Base-by-base conservation (phyloP, 306 rosid species). In the Prinsepia uniflora region DNA sequence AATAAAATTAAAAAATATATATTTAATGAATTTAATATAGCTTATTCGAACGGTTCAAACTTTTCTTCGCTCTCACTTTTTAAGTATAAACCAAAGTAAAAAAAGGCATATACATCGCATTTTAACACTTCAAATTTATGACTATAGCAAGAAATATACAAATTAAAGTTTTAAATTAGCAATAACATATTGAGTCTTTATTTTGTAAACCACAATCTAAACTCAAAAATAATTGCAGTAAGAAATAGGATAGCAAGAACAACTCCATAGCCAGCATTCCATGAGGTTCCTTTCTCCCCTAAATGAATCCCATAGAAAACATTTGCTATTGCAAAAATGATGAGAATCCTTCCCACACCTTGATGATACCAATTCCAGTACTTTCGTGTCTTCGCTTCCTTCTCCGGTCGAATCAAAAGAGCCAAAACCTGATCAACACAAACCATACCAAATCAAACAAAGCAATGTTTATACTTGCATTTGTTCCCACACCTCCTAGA, bases 311-410 rank as follows among this genome's bases (percentile, higher is more conserved):
- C 96, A 24, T 88, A 88, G 90, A 88, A 90, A 40, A 88, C 84
- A 75, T 90, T 90, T 56, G 88, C 88, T n/a, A 81, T 45, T 22
- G 88, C 84, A 43, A 88, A 36, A 55, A 86, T 80, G 34, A 90
- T 68, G 59, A 88, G 70, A 64, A 80, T 74, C 73, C 92, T 90
- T 5, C 96, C 96, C 30, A 43, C 69, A 44, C 63, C 81, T 20
- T 84, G 89, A 70, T 90, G 96, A 68, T 86, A 88, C 79, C 84
- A 78, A 63, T 88, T 90, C 96, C 96, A 90, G 81, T 81, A 85
- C 45, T 84, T 88, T 73, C 95, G 79, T n/a, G 12, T 30, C 72
- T 88, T 88, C 12, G 95, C 67, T 46, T 50, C 81, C 83, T 78
- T 88, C 12, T 78, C 48, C 4, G 96, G 95, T 65, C 96, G 55